Percentiles rank a stretch among this genome's conserved stretches.
Conservation (phyloP, 106 monocot species). For the Apostasia shenzhenica region DNA sequence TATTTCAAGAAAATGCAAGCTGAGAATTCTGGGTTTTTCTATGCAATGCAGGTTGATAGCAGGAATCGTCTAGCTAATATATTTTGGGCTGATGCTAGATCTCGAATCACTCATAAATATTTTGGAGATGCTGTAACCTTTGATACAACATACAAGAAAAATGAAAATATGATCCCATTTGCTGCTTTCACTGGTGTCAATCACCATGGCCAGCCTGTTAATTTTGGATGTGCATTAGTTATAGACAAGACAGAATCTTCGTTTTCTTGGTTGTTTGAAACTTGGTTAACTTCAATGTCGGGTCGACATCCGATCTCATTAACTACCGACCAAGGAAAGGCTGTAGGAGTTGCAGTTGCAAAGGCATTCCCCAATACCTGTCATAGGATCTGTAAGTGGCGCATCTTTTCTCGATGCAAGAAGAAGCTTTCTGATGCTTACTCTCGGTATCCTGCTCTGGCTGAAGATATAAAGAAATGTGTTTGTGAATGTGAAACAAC, state of each 20-base stretch:
- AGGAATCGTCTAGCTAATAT: conserved; percentile 47
- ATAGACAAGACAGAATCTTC: conserved; percentile 43
- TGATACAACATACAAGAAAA: conserved; percentile 56
- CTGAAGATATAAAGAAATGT: conserved; percentile 45
- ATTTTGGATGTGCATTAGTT: conserved; percentile 64
- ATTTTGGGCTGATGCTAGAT: conserved; percentile 53
- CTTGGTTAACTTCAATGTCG: conserved; percentile 57
- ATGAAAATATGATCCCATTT: conserved; percentile 52
- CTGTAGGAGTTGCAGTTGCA: conserved; percentile 36
- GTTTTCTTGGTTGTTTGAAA: conserved; percentile 58
- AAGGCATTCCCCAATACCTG: conserved; percentile 56
- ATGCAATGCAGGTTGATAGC: conserved; percentile 48
- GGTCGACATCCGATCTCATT: conserved; percentile 42
- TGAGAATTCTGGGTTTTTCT: conserved; percentile 57
- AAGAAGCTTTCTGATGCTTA: conserved; percentile 45
- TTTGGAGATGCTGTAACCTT: conserved; percentile 75
- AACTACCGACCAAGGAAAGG: conserved; percentile 53
- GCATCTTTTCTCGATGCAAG: conserved; percentile 58
- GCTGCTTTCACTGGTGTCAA: conserved; percentile 56
- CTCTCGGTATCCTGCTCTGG: conserved; percentile 31
- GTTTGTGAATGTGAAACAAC: conserved; percentile 34
- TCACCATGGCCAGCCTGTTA: conserved; percentile 47
- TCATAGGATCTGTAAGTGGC: conserved; percentile 59
- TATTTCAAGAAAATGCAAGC: conserved; percentile 53
- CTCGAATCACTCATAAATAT: conserved; percentile 44